Evolutionary conservation across 139 green algal genomes (phyloP).

Genomic region (Coccomyxa sp.): DNA sequence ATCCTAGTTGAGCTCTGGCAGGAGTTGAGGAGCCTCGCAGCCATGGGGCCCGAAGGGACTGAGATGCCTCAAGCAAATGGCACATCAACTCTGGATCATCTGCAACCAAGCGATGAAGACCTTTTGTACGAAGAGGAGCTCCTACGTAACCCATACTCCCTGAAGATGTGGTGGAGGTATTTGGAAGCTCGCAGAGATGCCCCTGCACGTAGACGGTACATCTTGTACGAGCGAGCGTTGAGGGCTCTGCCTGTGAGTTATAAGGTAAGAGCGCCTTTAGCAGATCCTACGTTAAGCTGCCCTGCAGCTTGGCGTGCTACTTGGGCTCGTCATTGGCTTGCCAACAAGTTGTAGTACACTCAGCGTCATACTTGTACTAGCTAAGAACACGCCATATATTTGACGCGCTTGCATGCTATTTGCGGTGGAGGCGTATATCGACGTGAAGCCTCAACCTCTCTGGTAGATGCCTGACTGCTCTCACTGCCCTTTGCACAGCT

Average conservation of each 20-base stretch:
- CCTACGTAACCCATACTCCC: slow-evolving; percentile 84
- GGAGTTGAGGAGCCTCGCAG: neutral
- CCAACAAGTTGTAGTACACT: neutral
- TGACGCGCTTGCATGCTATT: no score
- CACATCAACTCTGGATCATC: neutral
- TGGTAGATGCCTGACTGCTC: no score
- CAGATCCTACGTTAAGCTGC: neutral
- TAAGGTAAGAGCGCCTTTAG: slow-evolving; percentile 65
- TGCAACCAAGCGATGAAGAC: slow-evolving; percentile 48
- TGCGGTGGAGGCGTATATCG: neutral
- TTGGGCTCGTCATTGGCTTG: no score
- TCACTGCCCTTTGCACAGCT: slow-evolving; percentile 47
- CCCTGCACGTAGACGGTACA: slow-evolving; percentile 50
- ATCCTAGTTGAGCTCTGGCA: neutral
- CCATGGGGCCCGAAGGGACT: neutral
- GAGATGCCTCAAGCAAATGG: neutral
- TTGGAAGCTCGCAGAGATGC: slow-evolving; percentile 74
- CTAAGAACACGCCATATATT: no score
- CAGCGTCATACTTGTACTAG: neutral
- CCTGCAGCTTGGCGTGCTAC: neutral
- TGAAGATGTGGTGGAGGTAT: slow-evolving; percentile 92
- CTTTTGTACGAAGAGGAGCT: slow-evolving; percentile 97
- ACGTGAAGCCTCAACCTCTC: neutral
- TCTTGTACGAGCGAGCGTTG: slow-evolving; percentile 91
- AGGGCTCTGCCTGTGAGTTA: slow-evolving; percentile 87